Evolutionary conservation across 1,284 basidiomycete species (phyloP).

Genomic region (Agroathelia rolfsii): DNA sequence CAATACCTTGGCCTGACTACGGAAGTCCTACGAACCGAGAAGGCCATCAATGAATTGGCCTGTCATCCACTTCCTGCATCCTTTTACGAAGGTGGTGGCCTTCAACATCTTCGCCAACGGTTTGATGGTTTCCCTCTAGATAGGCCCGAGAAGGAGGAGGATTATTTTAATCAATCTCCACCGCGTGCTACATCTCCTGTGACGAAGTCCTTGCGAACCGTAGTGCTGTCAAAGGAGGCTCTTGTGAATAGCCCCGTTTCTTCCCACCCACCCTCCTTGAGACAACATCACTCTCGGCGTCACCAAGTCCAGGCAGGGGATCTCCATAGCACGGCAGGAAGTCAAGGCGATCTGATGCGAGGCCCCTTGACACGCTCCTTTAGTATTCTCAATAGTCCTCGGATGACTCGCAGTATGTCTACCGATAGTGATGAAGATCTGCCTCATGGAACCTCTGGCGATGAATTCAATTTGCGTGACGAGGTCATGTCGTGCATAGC

Average conservation of each 20-base stretch:
- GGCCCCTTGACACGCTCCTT: constrained; percentile 38
- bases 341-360: constrained; percentile 33
- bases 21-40: constrained; percentile 93
- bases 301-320: constrained; percentile 61
- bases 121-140: constrained; percentile 52
- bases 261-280: background rate
- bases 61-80: constrained; percentile 86
- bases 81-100: constrained; percentile 92
- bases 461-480: constrained; percentile 83
- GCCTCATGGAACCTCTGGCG: too few species aligned
- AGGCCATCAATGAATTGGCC: constrained; percentile 93
- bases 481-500: constrained; percentile 97
- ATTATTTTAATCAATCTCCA: constrained; percentile 38
- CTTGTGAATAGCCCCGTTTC: constrained; percentile 17
- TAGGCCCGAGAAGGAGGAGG: constrained; percentile 37
- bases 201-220: constrained; percentile 9
- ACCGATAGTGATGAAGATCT: too few species aligned
- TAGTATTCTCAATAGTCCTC: constrained; percentile 44
- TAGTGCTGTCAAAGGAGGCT: constrained; percentile 14
- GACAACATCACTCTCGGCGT: constrained; percentile 17
- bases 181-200: constrained; percentile 15
- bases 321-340: constrained; percentile 41
- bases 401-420: too few species aligned
- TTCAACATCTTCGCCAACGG: constrained; percentile 81
- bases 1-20: constrained; percentile 92